Evolutionary conservation across 371 early-diverging fungal genomes (phyloP).

Genomic region (Mortierella sp.): DNA sequence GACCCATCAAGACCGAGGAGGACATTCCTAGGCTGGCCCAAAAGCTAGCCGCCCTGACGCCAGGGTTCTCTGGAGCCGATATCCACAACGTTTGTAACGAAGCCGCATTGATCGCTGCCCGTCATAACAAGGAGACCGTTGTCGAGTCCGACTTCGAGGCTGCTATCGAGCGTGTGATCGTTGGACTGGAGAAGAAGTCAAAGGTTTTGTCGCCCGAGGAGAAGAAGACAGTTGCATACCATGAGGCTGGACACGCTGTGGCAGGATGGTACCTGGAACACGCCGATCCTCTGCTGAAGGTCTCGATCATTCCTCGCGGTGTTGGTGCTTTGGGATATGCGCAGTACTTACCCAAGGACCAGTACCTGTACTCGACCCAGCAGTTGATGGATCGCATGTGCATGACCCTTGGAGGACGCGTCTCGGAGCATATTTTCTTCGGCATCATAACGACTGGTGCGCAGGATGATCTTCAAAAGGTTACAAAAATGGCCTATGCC

Average conservation of each 20-base stretch:
- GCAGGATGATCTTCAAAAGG: conserved; percentile 90
- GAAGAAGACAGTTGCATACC: conserved; percentile 98
- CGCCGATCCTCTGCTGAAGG: conserved; percentile 97
- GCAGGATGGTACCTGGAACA: conserved; percentile 98
- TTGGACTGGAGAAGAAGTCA: conserved; percentile 97
- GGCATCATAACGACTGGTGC: conserved; percentile 70
- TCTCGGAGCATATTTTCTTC: conserved; percentile 96
- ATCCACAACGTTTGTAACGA: conserved; percentile 99
- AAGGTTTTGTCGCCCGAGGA: conserved; percentile 96
- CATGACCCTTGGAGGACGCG: conserved; percentile 98
- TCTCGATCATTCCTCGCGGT: conserved; percentile 98
- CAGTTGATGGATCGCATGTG: conserved; percentile 96
- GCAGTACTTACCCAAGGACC: conserved; percentile 98
- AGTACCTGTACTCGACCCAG: conserved; percentile 91
- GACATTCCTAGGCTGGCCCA: conserved; percentile 81
- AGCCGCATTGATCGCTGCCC: conserved; percentile 98
- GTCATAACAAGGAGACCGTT: conserved; percentile 81
- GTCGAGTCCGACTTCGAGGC: conserved; percentile 92
- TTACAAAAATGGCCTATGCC: conserved; percentile 97
- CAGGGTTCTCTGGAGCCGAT: conserved; percentile 98
- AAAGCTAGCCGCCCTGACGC: conserved; percentile 93
- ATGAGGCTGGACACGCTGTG: conserved; percentile 99
- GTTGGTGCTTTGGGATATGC: conserved; percentile 97
- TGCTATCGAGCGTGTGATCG: conserved; percentile 99
- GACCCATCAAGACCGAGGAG: conserved; percentile 92